Conservation (phyloP, 2,329 filamentous ascomycete species). For the Ascochyta rabiei region DNA sequence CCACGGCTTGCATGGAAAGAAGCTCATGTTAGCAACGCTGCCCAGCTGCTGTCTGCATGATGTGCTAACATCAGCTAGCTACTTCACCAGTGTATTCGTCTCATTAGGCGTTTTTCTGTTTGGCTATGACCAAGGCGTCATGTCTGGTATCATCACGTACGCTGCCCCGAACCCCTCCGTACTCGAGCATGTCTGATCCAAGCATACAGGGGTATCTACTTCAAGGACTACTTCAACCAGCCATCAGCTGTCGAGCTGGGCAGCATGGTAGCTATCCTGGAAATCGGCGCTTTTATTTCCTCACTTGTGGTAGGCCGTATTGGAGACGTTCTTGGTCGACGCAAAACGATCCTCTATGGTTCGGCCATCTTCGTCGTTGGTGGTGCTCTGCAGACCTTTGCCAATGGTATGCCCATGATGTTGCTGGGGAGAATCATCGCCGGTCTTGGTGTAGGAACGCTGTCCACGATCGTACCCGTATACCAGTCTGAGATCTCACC, state of each 20-base stretch:
- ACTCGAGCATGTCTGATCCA: constrained; percentile 35
- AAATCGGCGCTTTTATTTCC: constrained; percentile 89
- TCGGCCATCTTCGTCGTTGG: constrained; percentile 86
- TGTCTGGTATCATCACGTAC: constrained; percentile 78
- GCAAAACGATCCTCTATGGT: constrained; percentile 90
- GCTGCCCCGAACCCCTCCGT: constrained; percentile 38
- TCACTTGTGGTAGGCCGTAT: constrained; percentile 85
- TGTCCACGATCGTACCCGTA: constrained; percentile 60
- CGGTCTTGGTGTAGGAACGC: constrained; percentile 57
- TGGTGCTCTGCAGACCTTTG: constrained; percentile 81
- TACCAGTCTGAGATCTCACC: constrained; percentile 71
- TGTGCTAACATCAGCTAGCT: constrained; percentile 61
- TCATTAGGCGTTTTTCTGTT: constrained; percentile 87
- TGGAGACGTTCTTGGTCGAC: constrained; percentile 88
- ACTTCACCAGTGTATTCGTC: constrained; percentile 92
- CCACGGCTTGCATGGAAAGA: constrained; percentile 93
- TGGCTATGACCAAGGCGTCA: constrained; percentile 88
- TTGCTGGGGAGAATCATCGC: constrained; percentile 58
- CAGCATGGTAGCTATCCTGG: constrained; percentile 97
- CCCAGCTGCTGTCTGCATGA: neutral
- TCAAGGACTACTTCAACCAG: constrained; percentile 90
- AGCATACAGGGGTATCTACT: constrained; percentile 74
- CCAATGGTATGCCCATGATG: constrained; percentile 90
- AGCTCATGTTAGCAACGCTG: constrained; percentile 72
- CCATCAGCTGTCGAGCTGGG: constrained; percentile 86